Evolutionary conservation across 768 basidiomycete genomes (phyloP), one percentile per base, ranked within the genome.

Genomic region (Chalciporus pseudorubinellus): DNA sequence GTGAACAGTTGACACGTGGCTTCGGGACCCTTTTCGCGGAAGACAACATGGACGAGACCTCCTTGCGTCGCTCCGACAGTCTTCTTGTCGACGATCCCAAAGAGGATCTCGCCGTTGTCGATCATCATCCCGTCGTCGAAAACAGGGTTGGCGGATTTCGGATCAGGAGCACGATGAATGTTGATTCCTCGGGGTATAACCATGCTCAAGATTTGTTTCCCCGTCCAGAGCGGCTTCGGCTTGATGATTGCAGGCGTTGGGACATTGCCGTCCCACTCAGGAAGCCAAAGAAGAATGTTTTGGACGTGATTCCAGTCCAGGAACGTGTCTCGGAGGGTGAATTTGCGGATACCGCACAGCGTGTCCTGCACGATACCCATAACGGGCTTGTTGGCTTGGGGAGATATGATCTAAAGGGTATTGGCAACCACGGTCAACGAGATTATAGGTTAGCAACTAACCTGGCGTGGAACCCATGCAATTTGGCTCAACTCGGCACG

Each of bases 281-380:
- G 94, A 1, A 98, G 84, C 97, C 97, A 99, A 2, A 98, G 83
- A 14, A 99, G 79, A 67, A 98, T 95, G 61, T 99, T 98, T 66
- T 99, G 95, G 11, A 98, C 94, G 38, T 87, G 84, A 50, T 84
- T 85, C 93, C 93, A 97, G 59, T 98, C 97, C 66, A 97, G 73
- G 75, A 98, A 98, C 16, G 85, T 84, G 65, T 98, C 97, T 21
- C 95, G 92, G 6, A 98, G 75, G 0, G 97, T 98, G 67, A 98
- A 93, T 71, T 98, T 98, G 50, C 97, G 87, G 48, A 98, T 86
- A 63, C 97, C 97, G 64, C 94, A 97, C 1, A 99, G 84, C 1
- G 97, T 98, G 66, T 99, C 97, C 69, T 99, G 97, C 26, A 99
- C 95, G 61, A 99, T 98, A 53, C 93, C 97, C 95, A 99, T 99